phyloP scores from a whole-genome alignment of 768 basidiomycete genomes.

The Kwoniella newhampshirensis region DNA sequence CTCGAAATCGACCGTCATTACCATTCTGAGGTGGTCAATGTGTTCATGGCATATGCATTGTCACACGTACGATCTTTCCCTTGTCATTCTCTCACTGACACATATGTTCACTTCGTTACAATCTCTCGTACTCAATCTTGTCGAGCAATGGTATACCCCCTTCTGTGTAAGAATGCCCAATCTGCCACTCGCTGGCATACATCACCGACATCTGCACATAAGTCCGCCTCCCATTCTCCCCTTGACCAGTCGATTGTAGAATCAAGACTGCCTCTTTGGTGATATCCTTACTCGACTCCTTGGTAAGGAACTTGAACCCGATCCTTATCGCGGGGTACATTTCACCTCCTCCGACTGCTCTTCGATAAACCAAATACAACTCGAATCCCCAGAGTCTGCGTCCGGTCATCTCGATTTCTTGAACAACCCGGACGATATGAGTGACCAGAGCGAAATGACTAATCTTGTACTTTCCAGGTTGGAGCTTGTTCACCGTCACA shows the following conservation, averaged over 20 bases:
- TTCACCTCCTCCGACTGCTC: neutral
- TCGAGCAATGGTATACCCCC: neutral
- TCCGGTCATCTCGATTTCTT: too few species aligned
- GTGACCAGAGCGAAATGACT: too few species aligned
- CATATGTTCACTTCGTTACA: neutral
- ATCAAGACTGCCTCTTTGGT: constrained; percentile 23
- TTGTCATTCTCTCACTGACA: constrained; percentile 3
- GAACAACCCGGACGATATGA: too few species aligned
- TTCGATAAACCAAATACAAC: constrained; percentile 11
- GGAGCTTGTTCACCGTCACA: neutral
- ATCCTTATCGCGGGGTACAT: constrained; percentile 6
- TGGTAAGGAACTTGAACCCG: constrained; percentile 2
- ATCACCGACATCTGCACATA: constrained; percentile 12
- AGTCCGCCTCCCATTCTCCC: constrained; percentile 1
- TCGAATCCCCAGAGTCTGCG: constrained; percentile 11
- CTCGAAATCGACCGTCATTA: constrained; percentile 28
- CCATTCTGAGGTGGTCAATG: constrained; percentile 26
- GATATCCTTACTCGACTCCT: neutral
- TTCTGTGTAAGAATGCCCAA: constrained; percentile 30
- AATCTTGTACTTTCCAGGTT: too few species aligned
- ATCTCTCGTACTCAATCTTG: neutral
- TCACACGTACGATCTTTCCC: neutral
- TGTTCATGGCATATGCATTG: neutral
- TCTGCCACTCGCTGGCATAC: constrained; percentile 30
- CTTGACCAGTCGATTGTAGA: constrained; percentile 7